Percentiles rank a stretch among this genome's conserved stretches.
phyloP scores from a whole-genome alignment of 805 yeast genomes.

The Starmerella etchellsii region DNA sequence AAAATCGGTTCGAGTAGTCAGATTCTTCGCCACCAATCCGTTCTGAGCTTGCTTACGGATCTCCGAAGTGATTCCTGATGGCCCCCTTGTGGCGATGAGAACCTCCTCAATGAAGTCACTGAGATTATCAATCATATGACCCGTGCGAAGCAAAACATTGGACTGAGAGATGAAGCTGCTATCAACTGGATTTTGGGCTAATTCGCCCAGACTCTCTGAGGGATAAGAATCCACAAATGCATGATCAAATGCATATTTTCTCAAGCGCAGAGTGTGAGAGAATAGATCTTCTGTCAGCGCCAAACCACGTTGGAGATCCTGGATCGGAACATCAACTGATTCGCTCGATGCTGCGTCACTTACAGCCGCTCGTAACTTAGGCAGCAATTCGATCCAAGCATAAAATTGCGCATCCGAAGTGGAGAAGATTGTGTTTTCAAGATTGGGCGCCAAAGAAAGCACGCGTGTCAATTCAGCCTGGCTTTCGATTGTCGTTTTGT shows the following conservation, averaged over 20 bases:
- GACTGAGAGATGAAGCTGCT: neutral
- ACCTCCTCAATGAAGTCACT: neutral
- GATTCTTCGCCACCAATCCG: neutral
- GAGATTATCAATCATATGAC: neutral
- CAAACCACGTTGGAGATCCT: slow-evolving; percentile 62
- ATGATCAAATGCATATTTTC: slow-evolving; percentile 7
- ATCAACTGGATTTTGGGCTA: neutral
- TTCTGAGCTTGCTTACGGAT: neutral
- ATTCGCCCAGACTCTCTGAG: neutral
- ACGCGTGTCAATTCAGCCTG: slow-evolving; percentile 54
- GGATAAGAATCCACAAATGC: neutral
- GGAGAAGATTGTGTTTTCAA: slow-evolving; percentile 23
- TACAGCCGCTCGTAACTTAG: slow-evolving; percentile 58
- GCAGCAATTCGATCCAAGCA: slow-evolving; percentile 64
- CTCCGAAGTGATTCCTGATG: neutral
- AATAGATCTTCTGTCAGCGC: slow-evolving; percentile 64
- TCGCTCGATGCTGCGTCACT: slow-evolving; percentile 29
- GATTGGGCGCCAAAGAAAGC: slow-evolving; percentile 41
- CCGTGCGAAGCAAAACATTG: neutral
- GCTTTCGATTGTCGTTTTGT: slow-evolving; percentile 49
- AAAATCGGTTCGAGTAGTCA: neutral
- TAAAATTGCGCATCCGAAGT: slow-evolving; percentile 44
- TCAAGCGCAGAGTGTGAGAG: slow-evolving; percentile 35
- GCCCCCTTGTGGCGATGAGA: neutral
- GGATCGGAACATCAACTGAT: slow-evolving; percentile 55